Base-by-base conservation (phyloP, 176 grass and related monocot genomes). In the Ensete ventricosum region DNA sequence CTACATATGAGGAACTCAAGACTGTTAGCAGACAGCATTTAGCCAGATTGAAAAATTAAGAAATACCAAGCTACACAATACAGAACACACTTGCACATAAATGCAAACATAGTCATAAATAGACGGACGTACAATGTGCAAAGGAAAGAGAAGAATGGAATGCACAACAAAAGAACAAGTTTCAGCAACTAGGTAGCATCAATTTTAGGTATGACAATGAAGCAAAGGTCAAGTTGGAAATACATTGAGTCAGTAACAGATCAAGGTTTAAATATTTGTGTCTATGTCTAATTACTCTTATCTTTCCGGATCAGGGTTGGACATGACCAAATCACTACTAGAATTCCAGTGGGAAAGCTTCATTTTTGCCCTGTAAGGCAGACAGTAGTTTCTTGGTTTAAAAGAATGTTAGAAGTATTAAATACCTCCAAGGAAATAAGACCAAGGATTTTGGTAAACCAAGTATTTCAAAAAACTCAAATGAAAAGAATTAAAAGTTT, bases 1-100 rank as follows among this genome's bases (percentile, higher is more conserved):
- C 93, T 97, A 84, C 57, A 49, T 20, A 65, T 53, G 8, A 60
- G 50, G 9, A 50, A 48, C 9, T 65, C 13, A 50, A 51, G 60
- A 51, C 34, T 64, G 10, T 70, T 48, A 70, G 43, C 67, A 51
- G 20, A 20, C 67, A 70, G 16, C 7, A n/a, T 70, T 70, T 52
- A 70, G 67, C 2, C 14, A 50, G 14, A 70, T 11, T 51, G 34
- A 70, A 70, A 43, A 43, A 43, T 43, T 43, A 43, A 43, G 34
- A 43, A 70, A 51, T 49, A 70, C 43, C 1, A 51, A 70, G 9
- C 7, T 50, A 43, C 16, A 12, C 34, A 70, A 70, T n/a, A 70
- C 23, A 26, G 9, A 65, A 2, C 24, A 12, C 1, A 13, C 17
- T 9, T 62, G 14, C 5, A 19, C 8, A 22, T 20, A 43, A 50